Percentiles rank a stretch among this genome's conserved stretches.
These are phyloP conservation scores for Globisporangium spiculum DNA, from an alignment of 352 stramenopile species.

Conservation along the genomic window DNA sequence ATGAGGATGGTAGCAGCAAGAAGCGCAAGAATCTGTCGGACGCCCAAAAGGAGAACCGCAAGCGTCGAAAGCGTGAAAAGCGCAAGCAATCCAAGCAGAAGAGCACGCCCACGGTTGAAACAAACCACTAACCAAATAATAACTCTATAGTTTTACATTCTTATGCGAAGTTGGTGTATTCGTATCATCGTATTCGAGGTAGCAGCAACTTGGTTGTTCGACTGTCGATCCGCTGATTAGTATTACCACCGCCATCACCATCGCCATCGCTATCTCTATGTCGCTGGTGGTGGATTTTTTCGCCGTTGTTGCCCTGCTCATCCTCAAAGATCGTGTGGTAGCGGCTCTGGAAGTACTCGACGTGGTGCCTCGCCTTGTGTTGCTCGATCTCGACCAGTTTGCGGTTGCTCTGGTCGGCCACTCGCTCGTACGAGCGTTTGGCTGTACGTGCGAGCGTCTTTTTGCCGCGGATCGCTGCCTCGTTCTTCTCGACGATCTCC, in stretches of 20 bases:
- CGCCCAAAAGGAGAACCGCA: conserved; percentile 68
- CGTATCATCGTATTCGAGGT: conserved; percentile 7
- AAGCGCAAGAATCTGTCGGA: conserved; percentile 70
- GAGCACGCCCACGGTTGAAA: background rate
- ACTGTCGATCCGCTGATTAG: background rate
- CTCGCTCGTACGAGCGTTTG: conserved; percentile 41
- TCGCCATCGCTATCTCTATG: background rate
- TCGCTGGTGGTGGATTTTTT: background rate
- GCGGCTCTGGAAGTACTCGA: conserved; percentile 46
- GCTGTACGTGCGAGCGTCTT: conserved; percentile 30
- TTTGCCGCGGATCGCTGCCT: conserved; percentile 26
- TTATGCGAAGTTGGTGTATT: background rate
- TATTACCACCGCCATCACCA: background rate
- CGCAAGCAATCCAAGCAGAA: conserved; percentile 30
- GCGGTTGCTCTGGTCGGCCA: conserved; percentile 42
- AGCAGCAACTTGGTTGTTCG: background rate
- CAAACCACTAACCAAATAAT: background rate
- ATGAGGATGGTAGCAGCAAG: conserved; percentile 15
- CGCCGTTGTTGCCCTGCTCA: background rate
- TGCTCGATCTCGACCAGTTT: conserved; percentile 54
- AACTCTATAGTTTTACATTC: background rate
- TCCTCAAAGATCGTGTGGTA: conserved; percentile 21
- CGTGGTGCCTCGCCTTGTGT: conserved; percentile 38
- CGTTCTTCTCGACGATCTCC: conserved; percentile 26
- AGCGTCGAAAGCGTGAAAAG: conserved; percentile 72